Conservation (phyloP, 768 basidiomycete species). For the Coprinopsis sp. region DNA sequence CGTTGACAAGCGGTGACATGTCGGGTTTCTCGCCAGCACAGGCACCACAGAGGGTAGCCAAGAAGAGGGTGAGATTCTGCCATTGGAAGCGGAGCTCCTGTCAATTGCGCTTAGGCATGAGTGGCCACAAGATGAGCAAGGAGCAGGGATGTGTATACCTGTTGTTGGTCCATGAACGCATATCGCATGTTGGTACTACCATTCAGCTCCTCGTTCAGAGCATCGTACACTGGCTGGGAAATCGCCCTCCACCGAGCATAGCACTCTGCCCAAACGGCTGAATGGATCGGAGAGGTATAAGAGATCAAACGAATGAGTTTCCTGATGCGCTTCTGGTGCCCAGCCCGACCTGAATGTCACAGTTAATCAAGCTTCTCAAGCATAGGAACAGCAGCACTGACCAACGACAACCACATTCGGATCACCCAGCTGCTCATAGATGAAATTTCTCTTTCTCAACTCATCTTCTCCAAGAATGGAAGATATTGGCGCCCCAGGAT, state of each 20-base stretch:
- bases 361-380: background rate
- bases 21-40: constrained; percentile 54
- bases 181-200: constrained; percentile 22
- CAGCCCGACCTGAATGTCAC: constrained; percentile 55
- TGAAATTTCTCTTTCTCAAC: constrained; percentile 60
- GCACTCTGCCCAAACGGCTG: constrained; percentile 81
- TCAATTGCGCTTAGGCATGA: background rate
- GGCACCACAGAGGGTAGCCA: constrained; percentile 68
- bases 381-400: constrained; percentile 27
- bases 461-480: constrained; percentile 54
- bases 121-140: background rate
- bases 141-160: constrained; percentile 17
- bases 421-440: constrained; percentile 79
- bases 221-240: constrained; percentile 51
- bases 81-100: constrained; percentile 78
- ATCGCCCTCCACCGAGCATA: constrained; percentile 71
- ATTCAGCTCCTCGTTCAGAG: constrained; percentile 26
- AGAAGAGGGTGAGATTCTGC: constrained; percentile 78
- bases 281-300: constrained; percentile 59
- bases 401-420: constrained; percentile 66
- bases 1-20: constrained; percentile 41
- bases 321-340: constrained; percentile 75
- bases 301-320: constrained; percentile 63
- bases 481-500: constrained; percentile 51
- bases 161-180: constrained; percentile 22